phyloP scores from a whole-genome alignment of 805 yeast species.

The Metschnikowia corniflorae region DNA sequence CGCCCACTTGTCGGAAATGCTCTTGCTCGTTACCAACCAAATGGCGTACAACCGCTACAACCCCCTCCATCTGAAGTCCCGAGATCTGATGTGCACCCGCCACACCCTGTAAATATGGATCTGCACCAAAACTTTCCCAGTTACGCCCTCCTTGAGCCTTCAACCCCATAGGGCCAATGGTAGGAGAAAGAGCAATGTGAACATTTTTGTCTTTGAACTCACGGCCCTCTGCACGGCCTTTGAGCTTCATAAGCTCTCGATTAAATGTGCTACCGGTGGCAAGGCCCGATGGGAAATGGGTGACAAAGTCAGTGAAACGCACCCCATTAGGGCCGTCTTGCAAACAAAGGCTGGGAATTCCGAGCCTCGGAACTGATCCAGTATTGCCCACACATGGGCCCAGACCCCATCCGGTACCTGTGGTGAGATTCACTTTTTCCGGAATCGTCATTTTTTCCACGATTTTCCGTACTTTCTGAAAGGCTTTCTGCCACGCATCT shows the following conservation, averaged over 20 bases:
- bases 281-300: slow-evolving; percentile 56
- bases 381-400: slow-evolving; percentile 64
- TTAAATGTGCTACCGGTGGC: slow-evolving; percentile 60
- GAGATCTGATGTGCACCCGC: slow-evolving; percentile 49
- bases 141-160: slow-evolving; percentile 63
- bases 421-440: slow-evolving; percentile 60
- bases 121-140: slow-evolving; percentile 64
- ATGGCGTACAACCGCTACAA: slow-evolving; percentile 55
- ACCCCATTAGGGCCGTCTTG: slow-evolving; percentile 66
- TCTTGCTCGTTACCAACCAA: slow-evolving; percentile 63
- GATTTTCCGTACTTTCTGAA: slow-evolving; percentile 49
- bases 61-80: slow-evolving; percentile 58
- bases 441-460: slow-evolving; percentile 54
- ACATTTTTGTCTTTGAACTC: slow-evolving; percentile 55
- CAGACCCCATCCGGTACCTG: slow-evolving; percentile 62
- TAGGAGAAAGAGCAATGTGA: slow-evolving; percentile 54
- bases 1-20: slow-evolving; percentile 51
- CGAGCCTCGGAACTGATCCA: slow-evolving; percentile 53
- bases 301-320: slow-evolving; percentile 52
- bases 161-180: slow-evolving; percentile 57
- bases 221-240: slow-evolving; percentile 56
- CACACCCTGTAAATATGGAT: slow-evolving; percentile 58
- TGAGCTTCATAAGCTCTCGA: slow-evolving; percentile 44
- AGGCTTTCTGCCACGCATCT: slow-evolving; percentile 55
- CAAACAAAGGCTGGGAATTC: slow-evolving; percentile 52